phyloP scores from a whole-genome alignment of 768 basidiomycete genomes.

The Suillus bovinus region DNA sequence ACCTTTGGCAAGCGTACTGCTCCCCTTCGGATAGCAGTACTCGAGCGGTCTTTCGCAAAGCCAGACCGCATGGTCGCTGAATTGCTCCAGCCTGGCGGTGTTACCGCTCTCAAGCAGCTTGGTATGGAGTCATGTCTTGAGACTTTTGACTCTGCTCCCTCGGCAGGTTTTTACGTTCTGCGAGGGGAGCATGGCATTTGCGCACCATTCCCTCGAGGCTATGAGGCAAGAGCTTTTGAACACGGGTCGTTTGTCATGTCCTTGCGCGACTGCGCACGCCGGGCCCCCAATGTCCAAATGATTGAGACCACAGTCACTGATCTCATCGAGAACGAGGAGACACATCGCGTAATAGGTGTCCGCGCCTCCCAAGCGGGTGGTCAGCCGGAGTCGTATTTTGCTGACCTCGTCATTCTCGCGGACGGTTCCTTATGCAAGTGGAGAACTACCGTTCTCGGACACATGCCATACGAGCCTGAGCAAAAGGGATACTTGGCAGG shows the following conservation, averaged over 20 bases:
- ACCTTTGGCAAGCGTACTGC: constrained; percentile 35
- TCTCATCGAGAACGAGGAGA: constrained; percentile 54
- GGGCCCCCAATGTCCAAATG: constrained; percentile 59
- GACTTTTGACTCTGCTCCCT: constrained; percentile 78
- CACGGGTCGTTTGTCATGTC: constrained; percentile 83
- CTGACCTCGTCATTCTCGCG: constrained; percentile 77
- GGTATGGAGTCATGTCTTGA: constrained; percentile 72
- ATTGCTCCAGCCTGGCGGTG: constrained; percentile 88
- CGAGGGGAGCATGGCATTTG: constrained; percentile 59
- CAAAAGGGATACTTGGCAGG: constrained; percentile 81
- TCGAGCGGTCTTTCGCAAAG: constrained; percentile 86
- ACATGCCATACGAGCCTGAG: constrained; percentile 42
- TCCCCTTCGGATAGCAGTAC: constrained; percentile 69
- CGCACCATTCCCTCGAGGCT: constrained; percentile 72
- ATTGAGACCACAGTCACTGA: constrained; percentile 74
- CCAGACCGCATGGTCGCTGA: constrained; percentile 95
- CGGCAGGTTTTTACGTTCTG: constrained; percentile 79
- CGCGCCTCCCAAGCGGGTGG: constrained; percentile 40
- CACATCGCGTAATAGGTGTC: constrained; percentile 18
- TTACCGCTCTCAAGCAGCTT: constrained; percentile 64
- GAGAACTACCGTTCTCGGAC: constrained; percentile 57
- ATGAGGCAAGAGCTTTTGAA: constrained; percentile 81
- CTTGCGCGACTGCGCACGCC: constrained; percentile 60
- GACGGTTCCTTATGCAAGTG: constrained; percentile 93
- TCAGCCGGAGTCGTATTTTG: constrained; percentile 54